Evolutionary conservation across 495 filamentous ascomycete species (phyloP), one percentile per base, ranked within the genome.

Genomic region (Xylaria intraflava): DNA sequence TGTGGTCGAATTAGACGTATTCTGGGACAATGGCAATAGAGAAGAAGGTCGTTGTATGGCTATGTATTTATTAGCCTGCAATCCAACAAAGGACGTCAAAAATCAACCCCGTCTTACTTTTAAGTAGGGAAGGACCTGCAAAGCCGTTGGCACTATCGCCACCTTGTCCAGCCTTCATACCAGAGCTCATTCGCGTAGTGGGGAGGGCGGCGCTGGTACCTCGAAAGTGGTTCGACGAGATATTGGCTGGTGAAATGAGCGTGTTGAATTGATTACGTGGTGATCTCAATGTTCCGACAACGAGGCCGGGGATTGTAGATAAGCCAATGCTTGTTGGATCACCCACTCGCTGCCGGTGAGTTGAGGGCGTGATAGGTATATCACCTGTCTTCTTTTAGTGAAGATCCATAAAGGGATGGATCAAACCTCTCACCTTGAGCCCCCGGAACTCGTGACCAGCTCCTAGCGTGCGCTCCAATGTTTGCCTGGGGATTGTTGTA

Each of bases 291-390:
- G 59, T 62, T 6, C 64, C 64, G 10, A 39, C 40, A 16, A 67
- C 64, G 6, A 65, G 55, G 24, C 64, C 64, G 14, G 64, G 64
- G 46, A 67, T 58, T 2, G 49, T 58, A 12, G 64, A 62, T 36
- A 67, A 42, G 31, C 64, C 59, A 10, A 59, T 58, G 39, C 50
- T 38, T 29, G 39, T 33, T 6, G 62, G 33, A 6, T 65, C 55
- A 16, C 57, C 56, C 27, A 67, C 20, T n/a, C 64, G 59, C 43
- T 62, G 62, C 3, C 64, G 52, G 52, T 67, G 64, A n/a, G 55
- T 67, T 19, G 64, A 67, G n/a, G 64, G 64, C 0, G 64, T 67
- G 10, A 62, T 22, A n/a, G 64, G 62, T 11, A 61, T 31, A 22
- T 65, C 57, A 17, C 41, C 64, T 66, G 42, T 45, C 8, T 39